Conservation (phyloP, 306 rosid species). For the Cicer pinnatifidum region DNA sequence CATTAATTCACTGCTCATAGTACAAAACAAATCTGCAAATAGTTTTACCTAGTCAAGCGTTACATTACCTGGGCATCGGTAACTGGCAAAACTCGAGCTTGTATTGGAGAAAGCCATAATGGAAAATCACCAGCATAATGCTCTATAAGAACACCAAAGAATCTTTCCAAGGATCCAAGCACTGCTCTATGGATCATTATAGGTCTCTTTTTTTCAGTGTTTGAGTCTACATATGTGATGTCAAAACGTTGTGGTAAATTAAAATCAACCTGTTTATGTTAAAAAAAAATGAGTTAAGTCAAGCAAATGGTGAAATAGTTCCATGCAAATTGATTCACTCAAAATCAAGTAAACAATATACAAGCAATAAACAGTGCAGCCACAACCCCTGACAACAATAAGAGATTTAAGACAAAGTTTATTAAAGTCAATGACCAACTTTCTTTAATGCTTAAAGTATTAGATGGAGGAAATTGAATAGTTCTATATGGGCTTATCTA, state of each 20-base stretch:
- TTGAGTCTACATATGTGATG: too few species aligned
- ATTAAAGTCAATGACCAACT: neutral
- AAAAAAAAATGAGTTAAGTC: constrained; percentile 1
- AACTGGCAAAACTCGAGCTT: constrained; percentile 88
- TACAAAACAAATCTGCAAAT: constrained; percentile 19
- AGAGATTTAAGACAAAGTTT: constrained; percentile 20
- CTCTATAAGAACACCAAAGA: constrained; percentile 89
- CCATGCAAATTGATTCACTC: constrained; percentile 2
- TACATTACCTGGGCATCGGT: constrained; percentile 79
- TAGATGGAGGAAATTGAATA: neutral
- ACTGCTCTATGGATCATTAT: too few species aligned
- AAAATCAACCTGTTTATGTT: constrained; percentile 74
- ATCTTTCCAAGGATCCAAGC: constrained; percentile 83
- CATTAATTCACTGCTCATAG: constrained; percentile 24
- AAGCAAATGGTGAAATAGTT: constrained; percentile 31
- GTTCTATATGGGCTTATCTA: constrained; percentile 8
- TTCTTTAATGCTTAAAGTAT: neutral
- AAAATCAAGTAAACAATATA: constrained; percentile 32
- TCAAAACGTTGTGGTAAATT: too few species aligned
- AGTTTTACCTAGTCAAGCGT: constrained; percentile 4
- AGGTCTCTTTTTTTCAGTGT: too few species aligned
- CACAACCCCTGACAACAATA: neutral
- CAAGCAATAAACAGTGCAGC: neutral
- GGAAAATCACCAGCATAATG: constrained; percentile 98
- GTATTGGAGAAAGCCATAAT: constrained; percentile 89